Conservation (phyloP, 306 rosid species). For the Cyclanthera cordifolia region DNA sequence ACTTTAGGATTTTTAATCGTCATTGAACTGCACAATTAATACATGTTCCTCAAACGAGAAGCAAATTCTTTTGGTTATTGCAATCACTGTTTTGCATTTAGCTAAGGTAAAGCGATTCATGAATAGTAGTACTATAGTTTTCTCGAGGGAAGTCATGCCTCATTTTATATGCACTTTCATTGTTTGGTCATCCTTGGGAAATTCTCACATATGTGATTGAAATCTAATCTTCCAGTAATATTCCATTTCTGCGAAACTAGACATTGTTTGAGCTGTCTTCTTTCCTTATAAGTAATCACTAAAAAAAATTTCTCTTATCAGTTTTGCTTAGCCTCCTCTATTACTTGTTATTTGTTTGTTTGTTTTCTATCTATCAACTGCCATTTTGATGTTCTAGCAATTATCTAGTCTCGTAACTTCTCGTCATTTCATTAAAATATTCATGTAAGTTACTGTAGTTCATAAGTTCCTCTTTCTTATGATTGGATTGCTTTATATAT, state of each 20-base stretch:
- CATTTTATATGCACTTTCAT: background rate
- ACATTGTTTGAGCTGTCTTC: background rate
- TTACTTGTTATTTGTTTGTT: background rate
- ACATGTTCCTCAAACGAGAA: background rate
- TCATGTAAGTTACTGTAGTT: background rate
- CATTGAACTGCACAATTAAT: background rate
- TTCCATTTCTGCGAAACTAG: background rate
- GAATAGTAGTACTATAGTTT: background rate
- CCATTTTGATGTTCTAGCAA: background rate
- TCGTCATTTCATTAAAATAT: background rate
- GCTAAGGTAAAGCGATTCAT: background rate
- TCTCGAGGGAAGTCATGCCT: background rate
- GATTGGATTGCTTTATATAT: background rate
- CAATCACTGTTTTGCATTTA: background rate
- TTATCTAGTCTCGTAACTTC: background rate
- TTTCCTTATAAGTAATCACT: background rate
- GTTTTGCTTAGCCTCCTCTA: constrained; percentile 8
- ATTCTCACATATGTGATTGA: background rate
- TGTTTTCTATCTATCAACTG: background rate
- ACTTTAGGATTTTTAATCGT: background rate
- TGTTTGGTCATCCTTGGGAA: background rate
- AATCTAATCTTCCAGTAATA: background rate
- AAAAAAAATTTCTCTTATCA: background rate
- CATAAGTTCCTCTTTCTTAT: background rate
- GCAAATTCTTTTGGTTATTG: background rate